These are phyloP conservation scores for Cryptosporidium viatorum DNA, from an alignment of 169 alveolate species.

Conservation along the genomic window DNA sequence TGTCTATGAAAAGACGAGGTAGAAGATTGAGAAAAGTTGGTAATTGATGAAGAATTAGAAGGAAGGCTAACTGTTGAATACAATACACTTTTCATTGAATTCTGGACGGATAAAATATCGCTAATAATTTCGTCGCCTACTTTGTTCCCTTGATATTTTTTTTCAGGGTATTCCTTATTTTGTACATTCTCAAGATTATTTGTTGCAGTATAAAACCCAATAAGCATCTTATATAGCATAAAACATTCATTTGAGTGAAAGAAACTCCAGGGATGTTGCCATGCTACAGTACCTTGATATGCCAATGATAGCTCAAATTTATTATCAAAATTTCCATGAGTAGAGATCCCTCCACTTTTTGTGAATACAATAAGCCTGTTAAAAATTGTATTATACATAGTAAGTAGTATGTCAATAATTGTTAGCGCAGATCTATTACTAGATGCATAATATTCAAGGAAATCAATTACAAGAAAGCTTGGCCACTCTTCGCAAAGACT, in stretches of 20 bases:
- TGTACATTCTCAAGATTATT: conserved; percentile 2
- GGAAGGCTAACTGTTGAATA: conserved; percentile 6
- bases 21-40: conserved; percentile 33
- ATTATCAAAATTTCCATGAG: conserved; percentile 71
- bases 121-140: conserved; percentile 37
- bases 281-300: conserved; percentile 69
- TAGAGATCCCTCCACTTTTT: conserved; percentile 55
- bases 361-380: conserved; percentile 53
- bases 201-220: conserved; percentile 69
- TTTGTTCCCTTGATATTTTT: background rate
- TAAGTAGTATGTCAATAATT: conserved; percentile 44
- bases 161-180: background rate
- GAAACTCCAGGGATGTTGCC: conserved; percentile 76
- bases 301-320: conserved; percentile 66
- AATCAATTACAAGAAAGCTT: conserved; percentile 65
- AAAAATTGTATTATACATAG: conserved; percentile 63
- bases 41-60: conserved; percentile 16
- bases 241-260: conserved; percentile 72
- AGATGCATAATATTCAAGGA: conserved; percentile 58
- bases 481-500: conserved; percentile 74
- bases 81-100: conserved; percentile 35
- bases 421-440: conserved; percentile 48
- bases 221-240: conserved; percentile 52
- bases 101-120: conserved; percentile 34
- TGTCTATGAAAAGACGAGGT: conserved; percentile 16